Evolutionary conservation across 202 grass and related monocot species (phyloP).

Genomic region (Dendrocalamus latiflorus): DNA sequence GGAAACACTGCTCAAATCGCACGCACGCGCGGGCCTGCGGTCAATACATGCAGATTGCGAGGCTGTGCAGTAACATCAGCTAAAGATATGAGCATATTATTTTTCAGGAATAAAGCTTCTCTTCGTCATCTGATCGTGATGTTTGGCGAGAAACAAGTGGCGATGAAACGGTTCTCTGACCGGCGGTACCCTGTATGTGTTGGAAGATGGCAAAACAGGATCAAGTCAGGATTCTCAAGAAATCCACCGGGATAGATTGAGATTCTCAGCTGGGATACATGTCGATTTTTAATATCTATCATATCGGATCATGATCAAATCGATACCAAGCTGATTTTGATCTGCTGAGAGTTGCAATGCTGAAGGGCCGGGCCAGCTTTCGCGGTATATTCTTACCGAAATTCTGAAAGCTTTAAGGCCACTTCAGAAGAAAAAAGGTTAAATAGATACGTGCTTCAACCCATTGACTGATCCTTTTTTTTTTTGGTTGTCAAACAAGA

Average conservation of each 20-base stretch:
- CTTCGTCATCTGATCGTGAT: background rate
- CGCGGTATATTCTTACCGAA: constrained; percentile 7
- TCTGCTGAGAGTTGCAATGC: constrained; percentile 7
- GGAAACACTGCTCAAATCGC: background rate
- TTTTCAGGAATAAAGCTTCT: constrained; percentile 15
- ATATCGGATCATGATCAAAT: constrained; percentile 21
- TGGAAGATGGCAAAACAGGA: background rate
- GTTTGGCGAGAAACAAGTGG: constrained; percentile 20
- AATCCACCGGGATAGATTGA: constrained; percentile 41
- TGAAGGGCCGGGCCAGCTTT: background rate
- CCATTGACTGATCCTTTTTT: background rate
- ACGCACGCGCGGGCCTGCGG: background rate
- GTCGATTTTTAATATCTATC: constrained; percentile 12
- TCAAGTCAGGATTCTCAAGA: constrained; percentile 29
- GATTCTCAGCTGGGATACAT: constrained; percentile 33
- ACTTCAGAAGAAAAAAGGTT: background rate
- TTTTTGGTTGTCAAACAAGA: background rate
- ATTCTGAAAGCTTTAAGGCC: background rate
- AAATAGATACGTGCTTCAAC: background rate
- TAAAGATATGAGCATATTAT: constrained; percentile 33
- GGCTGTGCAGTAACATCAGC: constrained; percentile 22
- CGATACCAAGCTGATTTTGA: constrained; percentile 22
- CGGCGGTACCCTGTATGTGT: constrained; percentile 22
- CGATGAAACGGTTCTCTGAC: constrained; percentile 28
- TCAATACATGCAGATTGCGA: background rate